Evolutionary conservation across 2,329 filamentous ascomycete species (phyloP), one percentile per base, ranked within the genome.

Genomic region (Westerdykella sp.): DNA sequence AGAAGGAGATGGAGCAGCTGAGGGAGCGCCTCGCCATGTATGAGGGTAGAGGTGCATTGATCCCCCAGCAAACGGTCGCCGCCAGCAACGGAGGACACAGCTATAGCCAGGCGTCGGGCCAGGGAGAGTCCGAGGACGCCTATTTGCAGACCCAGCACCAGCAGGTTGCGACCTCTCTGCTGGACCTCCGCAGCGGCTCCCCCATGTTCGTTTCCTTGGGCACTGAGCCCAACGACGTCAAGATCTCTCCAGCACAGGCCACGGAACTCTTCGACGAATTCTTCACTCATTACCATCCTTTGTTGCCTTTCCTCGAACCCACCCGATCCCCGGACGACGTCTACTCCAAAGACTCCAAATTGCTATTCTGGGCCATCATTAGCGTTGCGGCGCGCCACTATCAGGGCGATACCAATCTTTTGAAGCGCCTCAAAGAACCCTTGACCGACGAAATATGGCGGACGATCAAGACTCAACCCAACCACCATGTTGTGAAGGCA

Each of bases 331-430:
- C 87, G 1, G 84, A 67, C n/a, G 65, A 93, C 37, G 73, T 81
- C 45, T 93, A 87, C 62, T 85, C 85, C 59, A 77, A 82, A 46
- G 84, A 91, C 56, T 85, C 88, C 40, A 81, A 83, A 4, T 73
- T 95, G 12, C 76, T 95, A 1, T 95, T 95, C 67, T 95, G 89
- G 89, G 79, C 85, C 38, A 84, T 91, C 46, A 73, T 90, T 37
- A 79, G 84, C 30, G 82, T 89, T 43, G 85, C 85, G 16, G 80
- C 85, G 34, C 80, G 86, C 40, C 81, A 85, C 32, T 89, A 83
- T 59, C 73, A 74, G 34, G 69, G 73, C 1, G 83, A 85, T 47
- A 77, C 78, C 1, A 75, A 73, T 12, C 73, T 90, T 25, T 74
- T 91, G 42, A 80, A 77, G 37, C 79, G 81, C 43, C 73, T 91